Evolutionary conservation across 768 basidiomycete genomes (phyloP).

Genomic region (Leccinum fibrillosum): DNA sequence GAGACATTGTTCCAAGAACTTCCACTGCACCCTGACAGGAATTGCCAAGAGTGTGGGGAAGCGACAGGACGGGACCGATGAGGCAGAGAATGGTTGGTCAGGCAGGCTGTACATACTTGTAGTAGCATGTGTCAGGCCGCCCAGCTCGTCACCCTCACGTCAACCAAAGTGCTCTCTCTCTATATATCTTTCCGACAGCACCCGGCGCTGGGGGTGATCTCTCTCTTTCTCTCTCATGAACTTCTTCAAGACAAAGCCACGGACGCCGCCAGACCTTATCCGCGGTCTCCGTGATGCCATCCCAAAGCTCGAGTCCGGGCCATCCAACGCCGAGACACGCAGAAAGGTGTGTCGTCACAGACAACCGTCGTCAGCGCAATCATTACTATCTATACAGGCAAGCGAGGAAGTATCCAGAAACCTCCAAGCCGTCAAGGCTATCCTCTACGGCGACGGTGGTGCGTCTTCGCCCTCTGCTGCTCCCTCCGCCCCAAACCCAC

Average conservation of each 20-base stretch:
- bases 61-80: constrained; percentile 1
- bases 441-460: constrained; percentile 90
- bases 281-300: constrained; percentile 77
- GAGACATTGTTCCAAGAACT: too few species aligned
- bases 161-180: too few species aligned
- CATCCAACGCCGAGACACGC: constrained; percentile 72
- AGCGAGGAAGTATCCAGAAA: constrained; percentile 88
- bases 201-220: not conserved
- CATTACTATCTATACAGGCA: constrained; percentile 51
- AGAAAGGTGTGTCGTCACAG: constrained; percentile 61
- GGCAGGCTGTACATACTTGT: too few species aligned
- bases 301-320: constrained; percentile 67
- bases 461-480: constrained; percentile 21
- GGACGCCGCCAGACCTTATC: constrained; percentile 86
- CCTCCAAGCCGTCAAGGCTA: constrained; percentile 84
- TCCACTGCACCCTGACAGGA: too few species aligned
- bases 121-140: too few species aligned
- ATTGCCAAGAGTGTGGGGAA: too few species aligned
- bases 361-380: not conserved
- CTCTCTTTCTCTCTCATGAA: constrained; percentile 57
- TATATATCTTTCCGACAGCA: not conserved
- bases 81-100: not conserved
- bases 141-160: too few species aligned
- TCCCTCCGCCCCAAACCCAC: constrained; percentile 3
- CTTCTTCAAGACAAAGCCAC: constrained; percentile 91